phyloP scores from a whole-genome alignment of 352 stramenopile genomes.

The Pythium plurisporium region DNA sequence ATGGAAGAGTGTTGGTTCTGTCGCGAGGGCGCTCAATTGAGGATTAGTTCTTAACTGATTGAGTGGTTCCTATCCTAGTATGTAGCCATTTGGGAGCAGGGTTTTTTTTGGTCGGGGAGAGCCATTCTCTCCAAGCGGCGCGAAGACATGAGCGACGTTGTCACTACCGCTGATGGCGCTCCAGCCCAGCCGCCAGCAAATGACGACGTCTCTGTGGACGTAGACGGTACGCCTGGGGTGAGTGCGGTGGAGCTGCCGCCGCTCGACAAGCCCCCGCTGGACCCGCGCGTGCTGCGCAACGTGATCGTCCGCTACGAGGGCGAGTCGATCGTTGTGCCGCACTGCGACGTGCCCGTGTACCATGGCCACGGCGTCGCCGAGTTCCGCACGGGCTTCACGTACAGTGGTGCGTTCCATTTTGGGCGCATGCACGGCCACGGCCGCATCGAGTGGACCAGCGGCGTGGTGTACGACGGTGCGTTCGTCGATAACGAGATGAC shows the following conservation, averaged over 20 bases:
- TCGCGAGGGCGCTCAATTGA: background rate
- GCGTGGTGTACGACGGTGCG: constrained; percentile 64
- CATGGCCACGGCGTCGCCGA: constrained; percentile 49
- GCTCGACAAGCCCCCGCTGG: constrained; percentile 31
- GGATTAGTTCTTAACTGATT: background rate
- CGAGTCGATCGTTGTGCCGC: constrained; percentile 32
- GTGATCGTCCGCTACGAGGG: constrained; percentile 48
- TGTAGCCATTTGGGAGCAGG: background rate
- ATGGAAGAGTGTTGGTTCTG: background rate
- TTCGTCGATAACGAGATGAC: constrained; percentile 71
- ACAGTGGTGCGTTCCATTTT: constrained; percentile 53
- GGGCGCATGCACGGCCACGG: constrained; percentile 77
- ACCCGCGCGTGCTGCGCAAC: constrained; percentile 54
- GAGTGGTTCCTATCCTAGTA: background rate
- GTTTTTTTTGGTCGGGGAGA: background rate
- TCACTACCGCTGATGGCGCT: no score
- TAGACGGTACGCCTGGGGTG: background rate
- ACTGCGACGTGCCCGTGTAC: constrained; percentile 51
- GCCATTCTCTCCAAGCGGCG: no score
- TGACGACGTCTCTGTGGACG: no score
- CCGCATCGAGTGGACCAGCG: constrained; percentile 53
- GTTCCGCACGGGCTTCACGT: constrained; percentile 68
- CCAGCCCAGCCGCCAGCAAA: no score
- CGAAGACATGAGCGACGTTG: no score
- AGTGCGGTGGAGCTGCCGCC: background rate